Conservation (phyloP, 2,329 filamentous ascomycete genomes). For the Fusarium redolens region DNA sequence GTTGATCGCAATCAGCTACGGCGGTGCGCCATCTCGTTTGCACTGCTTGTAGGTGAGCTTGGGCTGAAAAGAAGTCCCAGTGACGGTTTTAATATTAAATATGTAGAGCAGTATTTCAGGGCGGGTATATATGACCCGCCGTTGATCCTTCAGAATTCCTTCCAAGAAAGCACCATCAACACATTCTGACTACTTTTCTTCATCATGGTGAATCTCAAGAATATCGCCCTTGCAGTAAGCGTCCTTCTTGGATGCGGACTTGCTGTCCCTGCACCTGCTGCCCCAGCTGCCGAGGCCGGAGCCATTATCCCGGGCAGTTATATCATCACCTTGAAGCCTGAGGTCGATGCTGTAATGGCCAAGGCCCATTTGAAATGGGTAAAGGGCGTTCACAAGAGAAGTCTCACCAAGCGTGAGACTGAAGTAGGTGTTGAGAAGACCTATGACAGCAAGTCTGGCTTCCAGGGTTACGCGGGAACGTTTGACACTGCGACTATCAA, state of each 20-base stretch:
- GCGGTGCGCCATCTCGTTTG: neutral
- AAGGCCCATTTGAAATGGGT: constrained; percentile 60
- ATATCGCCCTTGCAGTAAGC: neutral
- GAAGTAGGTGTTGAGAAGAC: constrained; percentile 45
- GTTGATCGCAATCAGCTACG: constrained; percentile 9
- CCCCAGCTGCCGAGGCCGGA: neutral
- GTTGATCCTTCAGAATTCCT: neutral
- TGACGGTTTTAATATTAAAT: neutral
- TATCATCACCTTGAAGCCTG: constrained; percentile 69
- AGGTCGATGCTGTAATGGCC: constrained; percentile 54
- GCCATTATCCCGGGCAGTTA: constrained; percentile 56
- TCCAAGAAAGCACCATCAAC: no score
- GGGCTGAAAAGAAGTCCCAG: neutral
- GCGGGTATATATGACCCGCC: neutral
- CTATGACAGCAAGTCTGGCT: constrained; percentile 43
- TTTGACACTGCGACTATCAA: constrained; percentile 55
- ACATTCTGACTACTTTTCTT: neutral
- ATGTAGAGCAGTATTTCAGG: neutral
- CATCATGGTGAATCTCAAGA: constrained; percentile 14
- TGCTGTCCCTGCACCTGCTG: constrained; percentile 4
- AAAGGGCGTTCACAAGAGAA: constrained; percentile 63
- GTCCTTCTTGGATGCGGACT: constrained; percentile 14
- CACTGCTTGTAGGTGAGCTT: neutral
- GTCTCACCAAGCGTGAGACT: constrained; percentile 58
- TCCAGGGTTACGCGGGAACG: constrained; percentile 56